Conservation (phyloP, 2,329 filamentous ascomycete species). For the Falciphora oryzae region DNA sequence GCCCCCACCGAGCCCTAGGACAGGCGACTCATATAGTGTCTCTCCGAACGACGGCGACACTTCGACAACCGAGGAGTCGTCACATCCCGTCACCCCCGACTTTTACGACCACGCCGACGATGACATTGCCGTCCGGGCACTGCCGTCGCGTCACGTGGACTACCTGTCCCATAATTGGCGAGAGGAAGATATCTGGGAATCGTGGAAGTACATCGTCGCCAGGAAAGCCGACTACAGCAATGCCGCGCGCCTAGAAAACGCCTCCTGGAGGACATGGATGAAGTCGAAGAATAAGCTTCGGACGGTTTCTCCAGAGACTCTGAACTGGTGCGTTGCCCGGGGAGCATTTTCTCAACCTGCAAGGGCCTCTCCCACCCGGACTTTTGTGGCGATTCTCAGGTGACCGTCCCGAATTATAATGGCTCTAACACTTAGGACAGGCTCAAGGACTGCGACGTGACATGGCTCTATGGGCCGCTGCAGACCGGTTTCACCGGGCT, state of each 20-base stretch:
- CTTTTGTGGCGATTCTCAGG: neutral
- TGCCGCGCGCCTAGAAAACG: slow-evolving; percentile 81
- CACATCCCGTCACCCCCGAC: slow-evolving; percentile 53
- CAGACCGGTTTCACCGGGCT: slow-evolving; percentile 63
- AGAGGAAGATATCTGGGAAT: slow-evolving; percentile 96
- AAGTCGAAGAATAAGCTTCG: slow-evolving; percentile 83
- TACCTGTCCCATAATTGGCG: slow-evolving; percentile 90
- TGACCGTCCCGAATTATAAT: neutral
- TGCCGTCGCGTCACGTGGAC: slow-evolving; percentile 86
- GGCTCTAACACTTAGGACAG: slow-evolving; percentile 41
- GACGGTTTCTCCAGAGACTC: slow-evolving; percentile 82
- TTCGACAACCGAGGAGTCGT: slow-evolving; percentile 37
- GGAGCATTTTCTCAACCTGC: neutral
- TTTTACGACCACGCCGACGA: slow-evolving; percentile 62
- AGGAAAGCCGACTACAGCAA: slow-evolving; percentile 76
- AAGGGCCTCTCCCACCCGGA: neutral
- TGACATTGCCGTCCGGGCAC: slow-evolving; percentile 67
- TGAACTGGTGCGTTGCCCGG: slow-evolving; percentile 71
- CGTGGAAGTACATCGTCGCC: slow-evolving; percentile 88
- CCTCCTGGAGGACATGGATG: slow-evolving; percentile 95
- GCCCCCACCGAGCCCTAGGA: slow-evolving; percentile 43
- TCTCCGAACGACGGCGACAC: slow-evolving; percentile 49
- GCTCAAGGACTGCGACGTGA: slow-evolving; percentile 96
- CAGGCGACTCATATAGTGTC: slow-evolving; percentile 44
- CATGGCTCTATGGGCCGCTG: slow-evolving; percentile 92